Evolutionary conservation across 306 rosid genomes (phyloP), one percentile per base, ranked within the genome.

Genomic region (Quercus wislizeni): DNA sequence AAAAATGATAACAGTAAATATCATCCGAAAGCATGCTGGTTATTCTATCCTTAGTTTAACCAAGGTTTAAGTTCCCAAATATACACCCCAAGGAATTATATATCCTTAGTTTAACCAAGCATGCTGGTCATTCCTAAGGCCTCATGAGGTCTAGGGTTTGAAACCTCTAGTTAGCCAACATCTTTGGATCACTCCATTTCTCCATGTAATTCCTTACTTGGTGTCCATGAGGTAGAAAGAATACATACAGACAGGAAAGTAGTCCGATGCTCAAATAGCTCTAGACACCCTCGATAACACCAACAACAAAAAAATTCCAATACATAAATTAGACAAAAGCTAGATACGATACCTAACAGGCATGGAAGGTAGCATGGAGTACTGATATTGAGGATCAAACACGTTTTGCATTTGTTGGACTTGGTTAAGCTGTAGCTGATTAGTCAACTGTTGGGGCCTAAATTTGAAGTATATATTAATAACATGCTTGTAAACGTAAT

Each of bases 361-460:
- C 58, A 19, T 27, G 62, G 71, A 80, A 69, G 72, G 73, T 46
- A 7, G 72, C 56, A 43, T 46, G 17, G 55, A 38, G 30, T 62
- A 28, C 10, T 46, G 59, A 76, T 12, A 49, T 28, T 76, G 59
- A 46, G 79, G 71, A 76, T 31, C 63, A 63, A 55, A 70, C 14
- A 61, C 2, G 27, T 41, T 78, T 56, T 25, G 9, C 13, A 19
- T 15, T 33, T 33, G 46, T 5, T 43, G 18, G 28, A 46, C 33
- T 57, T 43, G 75, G 71, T 76, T 21, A 18, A 19, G 71, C n/a
- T 74, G 84, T 43, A 28, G 76, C 49, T 74, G 80, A 74, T 43
- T 74, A 46, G 38, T 2, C 1, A 58, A 28, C n/a, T 41, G 83
- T 12, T 31, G 46, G 61, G 84, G 71, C 72, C 84, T 80, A 46